A percentile compares a stretch with the other conserved stretches of the same genome.
Evolutionary conservation across 768 basidiomycete species (phyloP).

Genomic region (Tulasnella calospora): DNA sequence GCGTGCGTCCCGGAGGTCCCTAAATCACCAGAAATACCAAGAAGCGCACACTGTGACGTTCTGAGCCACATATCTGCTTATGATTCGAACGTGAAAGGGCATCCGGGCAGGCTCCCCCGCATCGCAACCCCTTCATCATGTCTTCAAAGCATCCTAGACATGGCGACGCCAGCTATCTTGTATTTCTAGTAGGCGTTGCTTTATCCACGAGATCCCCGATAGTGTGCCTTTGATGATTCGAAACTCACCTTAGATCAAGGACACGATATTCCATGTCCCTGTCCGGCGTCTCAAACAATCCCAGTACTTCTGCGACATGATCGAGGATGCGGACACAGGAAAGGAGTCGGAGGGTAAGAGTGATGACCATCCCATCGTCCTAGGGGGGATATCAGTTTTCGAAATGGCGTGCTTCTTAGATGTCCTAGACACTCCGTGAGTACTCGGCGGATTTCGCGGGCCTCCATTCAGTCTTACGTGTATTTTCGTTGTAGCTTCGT

Average conservation of each 20-base stretch:
- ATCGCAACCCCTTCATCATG: too few species aligned
- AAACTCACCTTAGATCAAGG: background rate
- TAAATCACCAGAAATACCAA: too few species aligned
- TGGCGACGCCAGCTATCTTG: background rate
- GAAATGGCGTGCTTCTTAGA: conserved; percentile 19
- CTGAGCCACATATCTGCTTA: too few species aligned
- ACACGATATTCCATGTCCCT: background rate
- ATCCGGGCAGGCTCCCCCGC: too few species aligned
- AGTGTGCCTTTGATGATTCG: background rate
- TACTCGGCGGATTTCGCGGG: background rate
- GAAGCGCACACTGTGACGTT: too few species aligned
- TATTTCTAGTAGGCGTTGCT: background rate
- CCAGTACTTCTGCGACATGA: background rate
- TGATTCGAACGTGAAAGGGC: too few species aligned
- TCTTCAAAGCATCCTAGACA: background rate
- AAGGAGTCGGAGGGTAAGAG: background rate
- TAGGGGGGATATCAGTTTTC: background rate
- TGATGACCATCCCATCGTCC: background rate
- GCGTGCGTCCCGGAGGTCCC: too few species aligned
- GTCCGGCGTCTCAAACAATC: background rate
- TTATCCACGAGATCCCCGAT: background rate
- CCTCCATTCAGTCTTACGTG: background rate
- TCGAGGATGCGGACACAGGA: background rate
- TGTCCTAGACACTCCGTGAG: background rate
- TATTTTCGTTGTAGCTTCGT: background rate